These are phyloP conservation scores for Raddia guianensis DNA, from an alignment of 176 grass and related monocot species.

Conservation along the genomic window DNA sequence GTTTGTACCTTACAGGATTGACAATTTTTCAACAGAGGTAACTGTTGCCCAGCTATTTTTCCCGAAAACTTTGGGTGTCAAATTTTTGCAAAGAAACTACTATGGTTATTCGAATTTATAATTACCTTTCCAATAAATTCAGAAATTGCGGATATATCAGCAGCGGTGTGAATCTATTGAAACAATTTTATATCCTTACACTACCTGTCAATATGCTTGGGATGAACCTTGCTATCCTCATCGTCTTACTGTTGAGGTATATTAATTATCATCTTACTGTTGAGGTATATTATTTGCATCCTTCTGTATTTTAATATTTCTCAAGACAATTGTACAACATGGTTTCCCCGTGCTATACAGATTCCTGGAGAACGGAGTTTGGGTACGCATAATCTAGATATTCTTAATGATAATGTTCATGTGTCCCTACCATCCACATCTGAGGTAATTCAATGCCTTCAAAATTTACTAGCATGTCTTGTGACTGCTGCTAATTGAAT, in stretches of 20 bases:
- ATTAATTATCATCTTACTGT: constrained; percentile 42
- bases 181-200: constrained; percentile 89
- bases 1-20: constrained; percentile 93
- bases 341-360: constrained; percentile 48
- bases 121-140: constrained; percentile 44
- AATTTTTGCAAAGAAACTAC: no score
- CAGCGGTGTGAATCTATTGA: constrained; percentile 95
- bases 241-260: constrained; percentile 91
- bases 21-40: constrained; percentile 99
- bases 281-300: constrained; percentile 57
- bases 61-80: constrained; percentile 5
- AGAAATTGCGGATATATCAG: constrained; percentile 96
- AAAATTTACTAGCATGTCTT: constrained; percentile 35
- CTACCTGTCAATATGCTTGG: constrained; percentile 92
- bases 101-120: constrained; percentile 25
- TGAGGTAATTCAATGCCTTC: constrained; percentile 62
- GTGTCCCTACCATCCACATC: constrained; percentile 70
- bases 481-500: constrained; percentile 38
- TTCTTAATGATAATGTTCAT: constrained; percentile 72
- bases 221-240: constrained; percentile 97
- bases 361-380: constrained; percentile 92
- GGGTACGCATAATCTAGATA: constrained; percentile 90
- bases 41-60: constrained; percentile 37
- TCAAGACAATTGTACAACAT: constrained; percentile 29
- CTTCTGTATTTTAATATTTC: constrained; percentile 29